Base-by-base conservation (phyloP, 2,329 filamentous ascomycete species). In the Fusarium pseudoanthophilum region DNA sequence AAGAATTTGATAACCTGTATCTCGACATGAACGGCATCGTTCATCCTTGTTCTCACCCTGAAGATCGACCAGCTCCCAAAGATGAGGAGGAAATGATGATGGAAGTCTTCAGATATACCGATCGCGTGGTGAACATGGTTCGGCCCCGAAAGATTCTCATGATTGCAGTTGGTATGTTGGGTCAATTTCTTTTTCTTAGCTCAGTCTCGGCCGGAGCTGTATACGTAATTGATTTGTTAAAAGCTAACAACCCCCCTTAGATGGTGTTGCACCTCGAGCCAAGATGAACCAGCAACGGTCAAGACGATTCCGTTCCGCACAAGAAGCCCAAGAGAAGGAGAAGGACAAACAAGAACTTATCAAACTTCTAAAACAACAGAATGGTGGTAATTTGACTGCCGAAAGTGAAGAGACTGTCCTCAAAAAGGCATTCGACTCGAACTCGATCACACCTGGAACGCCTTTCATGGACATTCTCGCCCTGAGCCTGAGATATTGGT, bases 281-380 rank as follows among this genome's bases (percentile, higher is more conserved):
- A 99, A 99, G 84, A 99, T 99, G 96, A 99, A 99, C 82, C 97
- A 99, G 82, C 96, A 99, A 84, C 94, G 96, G 71, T 97, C 96
- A 46, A 91, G 96, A 82, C 94, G 96, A 78, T 99, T 99, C 84
- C 92, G 96, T 71, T 93, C 95, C 28, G 96, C 95, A 5, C 94
- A 95, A 81, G 96, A 99, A 81, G 96, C 96, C 21, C 92, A 94
- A 79, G 95, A 98, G 81, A 97, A 98, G 81, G 95, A 97, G 79
- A 91, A 92, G 65, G 94, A 98, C 80, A 97, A 97, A 79, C 91
- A 92, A 72, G 94, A 97, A 80, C 91, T 98, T 55, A 86, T 95
- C 67, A 95, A 95, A 78, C 86, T 97, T 80, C 87, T 98, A 60
- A 93, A 92, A 79, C 91, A 93, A 75, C 92, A 97, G 80, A 93